Percentiles rank a stretch among this genome's conserved stretches.
Conservation (phyloP, 805 yeast species). For the Saccharomycopsis olivae region DNA sequence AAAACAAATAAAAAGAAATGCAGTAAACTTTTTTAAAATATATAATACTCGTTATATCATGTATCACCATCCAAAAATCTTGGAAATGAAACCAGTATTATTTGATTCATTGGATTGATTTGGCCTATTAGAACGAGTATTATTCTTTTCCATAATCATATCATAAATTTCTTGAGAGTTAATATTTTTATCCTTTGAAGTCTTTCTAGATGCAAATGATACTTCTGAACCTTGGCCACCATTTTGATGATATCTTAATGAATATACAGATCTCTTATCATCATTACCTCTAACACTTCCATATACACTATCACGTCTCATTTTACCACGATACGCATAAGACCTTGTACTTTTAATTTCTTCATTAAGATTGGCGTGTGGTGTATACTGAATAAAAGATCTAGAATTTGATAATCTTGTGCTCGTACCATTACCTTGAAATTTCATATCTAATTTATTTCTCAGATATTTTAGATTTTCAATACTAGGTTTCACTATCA, state of each 20-base stretch:
- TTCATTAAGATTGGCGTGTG: slow-evolving; percentile 3
- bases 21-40: too few relatives aligned
- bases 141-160: slow-evolving; percentile 1
- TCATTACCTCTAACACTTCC: not conserved
- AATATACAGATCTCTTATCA: slow-evolving; percentile 2
- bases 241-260: not conserved
- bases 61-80: slow-evolving; percentile 95
- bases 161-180: slow-evolving; percentile 4
- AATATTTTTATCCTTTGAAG: not conserved
- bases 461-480: not conserved
- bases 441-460: too few relatives aligned
- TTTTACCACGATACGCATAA: slow-evolving; percentile 4
- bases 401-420: not conserved
- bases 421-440: not conserved
- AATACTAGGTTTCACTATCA: not conserved
- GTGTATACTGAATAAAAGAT: slow-evolving; percentile 5
- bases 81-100: slow-evolving; percentile 52
- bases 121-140: not conserved
- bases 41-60: too few relatives aligned
- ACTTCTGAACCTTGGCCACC: slow-evolving; percentile 1
- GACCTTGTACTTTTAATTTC: slow-evolving; percentile 3
- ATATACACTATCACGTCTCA: not conserved
- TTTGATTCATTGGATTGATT: not conserved
- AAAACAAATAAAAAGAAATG: too few relatives aligned
- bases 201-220: not conserved